Evolutionary conservation across 2,329 filamentous ascomycete genomes (phyloP), one percentile per base, ranked within the genome.

Genomic region (Amylocarpus encephaloides): DNA sequence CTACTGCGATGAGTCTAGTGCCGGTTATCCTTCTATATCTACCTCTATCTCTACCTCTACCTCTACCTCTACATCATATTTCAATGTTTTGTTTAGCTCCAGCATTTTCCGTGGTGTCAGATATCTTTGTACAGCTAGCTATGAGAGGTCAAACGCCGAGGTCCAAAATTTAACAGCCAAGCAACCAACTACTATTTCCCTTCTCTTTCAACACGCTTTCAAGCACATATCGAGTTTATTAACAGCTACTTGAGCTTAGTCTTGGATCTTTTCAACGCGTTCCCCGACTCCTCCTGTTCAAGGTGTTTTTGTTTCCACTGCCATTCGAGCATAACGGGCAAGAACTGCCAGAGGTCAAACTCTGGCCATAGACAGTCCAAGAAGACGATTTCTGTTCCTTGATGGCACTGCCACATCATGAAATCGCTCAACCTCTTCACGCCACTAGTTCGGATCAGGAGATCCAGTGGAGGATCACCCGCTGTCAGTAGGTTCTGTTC

Each of bases 391-490:
- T 95, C 86, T 0, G 93, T 96, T 56, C 92, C 77, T 64, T 95
- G 82, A 65, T 97, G 91, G 62, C 88, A 93, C 70, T 98, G 93
- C 93, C 93, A 98, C 32, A 98, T 82, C 91, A 98, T 93, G 63
- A 97, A 98, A 67, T 98, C 93, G 65, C 90, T 96, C 52, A 98
- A 73, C 43, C 93, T 80, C 68, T 91, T 86, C 12, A 98, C 93
- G 26, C 91, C 92, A 55, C 90, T 96, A 4, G 93, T 98, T 45
- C 93, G 82, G 45, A 98, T 79, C 48, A 98, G 83, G 11, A 98
- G 77, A 64, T 98, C 93, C 38, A 97, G 73, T 1, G 93, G 93
- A 13, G 93, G 93, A 55, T 87, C 84, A 47, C 82, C 81, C 43
- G 85, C 80, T 3, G 92, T 97, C 70, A 95, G 93, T 72, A 94